Evolutionary conservation across 2,329 filamentous ascomycete genomes (phyloP).

Genomic region (Teratosphaeria gauchensis): DNA sequence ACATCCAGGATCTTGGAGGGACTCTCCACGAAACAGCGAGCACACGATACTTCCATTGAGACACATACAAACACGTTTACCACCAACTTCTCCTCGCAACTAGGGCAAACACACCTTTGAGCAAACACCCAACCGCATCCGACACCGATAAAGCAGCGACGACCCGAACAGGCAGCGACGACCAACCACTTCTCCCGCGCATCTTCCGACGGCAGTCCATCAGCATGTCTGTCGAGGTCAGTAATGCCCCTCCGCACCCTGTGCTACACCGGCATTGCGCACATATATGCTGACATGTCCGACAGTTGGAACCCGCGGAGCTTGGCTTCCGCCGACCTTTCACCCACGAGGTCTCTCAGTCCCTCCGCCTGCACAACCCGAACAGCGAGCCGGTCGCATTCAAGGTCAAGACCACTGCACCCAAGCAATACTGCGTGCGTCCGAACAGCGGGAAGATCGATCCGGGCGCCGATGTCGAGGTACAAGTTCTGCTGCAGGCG

Average conservation of each 20-base stretch:
- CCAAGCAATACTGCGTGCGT: slow-evolving; percentile 97
- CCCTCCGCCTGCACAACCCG: slow-evolving; percentile 49
- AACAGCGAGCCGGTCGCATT: slow-evolving; percentile 52
- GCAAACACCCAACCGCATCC: background rate
- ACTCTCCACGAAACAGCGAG: background rate
- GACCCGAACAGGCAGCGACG: background rate
- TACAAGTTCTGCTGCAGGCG: slow-evolving; percentile 93
- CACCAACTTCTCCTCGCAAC: background rate
- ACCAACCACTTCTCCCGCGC: background rate
- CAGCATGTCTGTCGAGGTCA: background rate
- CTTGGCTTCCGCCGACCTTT: slow-evolving; percentile 80
- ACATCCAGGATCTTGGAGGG: background rate
- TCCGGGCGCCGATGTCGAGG: slow-evolving; percentile 79
- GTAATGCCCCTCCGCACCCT: background rate
- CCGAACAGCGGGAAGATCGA: slow-evolving; percentile 96
- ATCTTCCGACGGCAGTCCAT: background rate
- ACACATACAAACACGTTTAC: background rate
- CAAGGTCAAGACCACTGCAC: slow-evolving; percentile 95
- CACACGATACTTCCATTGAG: background rate
- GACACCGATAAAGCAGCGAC: background rate
- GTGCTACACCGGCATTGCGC: background rate
- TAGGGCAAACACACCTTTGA: background rate
- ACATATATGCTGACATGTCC: slow-evolving; percentile 55
- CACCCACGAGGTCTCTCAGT: slow-evolving; percentile 54
- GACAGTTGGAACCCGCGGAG: slow-evolving; percentile 82